phyloP scores from a whole-genome alignment of 2,329 filamentous ascomycete species.

The Exophiala calicioides region DNA sequence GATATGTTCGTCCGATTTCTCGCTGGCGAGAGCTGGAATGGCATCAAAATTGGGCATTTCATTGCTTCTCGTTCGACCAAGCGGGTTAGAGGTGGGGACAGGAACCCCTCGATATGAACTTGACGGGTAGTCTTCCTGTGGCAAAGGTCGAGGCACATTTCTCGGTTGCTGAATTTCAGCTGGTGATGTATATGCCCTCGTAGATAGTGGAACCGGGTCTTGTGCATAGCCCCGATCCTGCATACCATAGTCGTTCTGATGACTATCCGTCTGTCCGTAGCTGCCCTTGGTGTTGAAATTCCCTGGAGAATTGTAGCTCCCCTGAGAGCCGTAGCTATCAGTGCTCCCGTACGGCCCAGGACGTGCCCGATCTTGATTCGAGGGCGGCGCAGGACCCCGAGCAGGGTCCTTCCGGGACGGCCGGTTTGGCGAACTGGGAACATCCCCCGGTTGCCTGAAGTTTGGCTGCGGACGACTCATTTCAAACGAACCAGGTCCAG shows the following conservation, averaged over 20 bases:
- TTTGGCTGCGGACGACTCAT: too few species aligned
- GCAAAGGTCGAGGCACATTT: constrained; percentile 11
- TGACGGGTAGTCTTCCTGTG: constrained; percentile 5
- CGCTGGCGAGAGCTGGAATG: constrained; percentile 35
- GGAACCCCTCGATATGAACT: constrained; percentile 6
- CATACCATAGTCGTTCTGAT: constrained; percentile 6
- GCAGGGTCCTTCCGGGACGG: constrained; percentile 5
- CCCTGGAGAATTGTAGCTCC: not conserved
- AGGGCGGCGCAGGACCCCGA: constrained; percentile 12
- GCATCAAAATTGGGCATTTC: constrained; percentile 67
- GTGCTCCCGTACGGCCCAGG: constrained; percentile 3
- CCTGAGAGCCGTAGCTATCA: constrained; percentile 7
- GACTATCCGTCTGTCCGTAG: too few species aligned
- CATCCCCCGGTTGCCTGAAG: constrained; percentile 5
- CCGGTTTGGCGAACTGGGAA: constrained; percentile 13
- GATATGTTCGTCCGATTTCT: constrained; percentile 20
- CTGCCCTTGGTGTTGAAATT: constrained; percentile 4
- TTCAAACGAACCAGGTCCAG: not conserved
- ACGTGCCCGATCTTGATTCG: constrained; percentile 9
- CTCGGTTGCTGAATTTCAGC: constrained; percentile 50
- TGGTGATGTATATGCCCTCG: constrained; percentile 19
- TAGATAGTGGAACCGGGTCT: constrained; percentile 20
- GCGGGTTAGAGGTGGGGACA: constrained; percentile 32
- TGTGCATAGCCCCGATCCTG: constrained; percentile 16
- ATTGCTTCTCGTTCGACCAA: constrained; percentile 40